Conservation (phyloP, 257 asterid species). For the Ehretia macrophylla region DNA sequence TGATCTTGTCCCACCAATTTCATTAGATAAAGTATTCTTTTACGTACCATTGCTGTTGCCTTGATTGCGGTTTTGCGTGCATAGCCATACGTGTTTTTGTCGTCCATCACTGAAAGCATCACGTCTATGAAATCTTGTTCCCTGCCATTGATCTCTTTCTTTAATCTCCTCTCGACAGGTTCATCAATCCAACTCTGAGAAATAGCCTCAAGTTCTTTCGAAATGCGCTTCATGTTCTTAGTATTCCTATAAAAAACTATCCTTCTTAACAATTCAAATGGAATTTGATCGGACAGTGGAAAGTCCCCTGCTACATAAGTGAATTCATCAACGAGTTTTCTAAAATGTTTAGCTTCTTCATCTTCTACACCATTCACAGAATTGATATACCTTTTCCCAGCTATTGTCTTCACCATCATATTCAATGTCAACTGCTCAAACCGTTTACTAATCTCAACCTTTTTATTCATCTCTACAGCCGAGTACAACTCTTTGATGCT, state of each 20-base stretch:
- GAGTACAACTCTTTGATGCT: constrained; percentile 23
- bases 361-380: background rate
- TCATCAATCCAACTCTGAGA: constrained; percentile 9
- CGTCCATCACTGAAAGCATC: constrained; percentile 38
- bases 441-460: constrained; percentile 35
- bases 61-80: constrained; percentile 31
- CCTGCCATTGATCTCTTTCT: background rate
- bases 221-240: background rate
- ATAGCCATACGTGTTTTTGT: constrained; percentile 24
- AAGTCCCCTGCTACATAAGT: constrained; percentile 32
- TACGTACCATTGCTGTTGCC: constrained; percentile 44
- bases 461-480: background rate
- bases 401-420: constrained; percentile 31
- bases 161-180: constrained; percentile 14
- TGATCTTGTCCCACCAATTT: too few relatives aligned
- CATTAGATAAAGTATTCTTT: too few relatives aligned
- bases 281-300: constrained; percentile 20
- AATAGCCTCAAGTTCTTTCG: background rate
- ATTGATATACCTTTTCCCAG: constrained; percentile 32
- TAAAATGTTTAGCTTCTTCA: constrained; percentile 15
- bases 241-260: background rate
- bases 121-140: constrained; percentile 51
- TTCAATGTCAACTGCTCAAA: constrained; percentile 30
- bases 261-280: background rate
- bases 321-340: constrained; percentile 26